These are phyloP conservation scores for Phytophthora niederhauseri DNA, from an alignment of 352 stramenopile genomes.

Conservation along the genomic window DNA sequence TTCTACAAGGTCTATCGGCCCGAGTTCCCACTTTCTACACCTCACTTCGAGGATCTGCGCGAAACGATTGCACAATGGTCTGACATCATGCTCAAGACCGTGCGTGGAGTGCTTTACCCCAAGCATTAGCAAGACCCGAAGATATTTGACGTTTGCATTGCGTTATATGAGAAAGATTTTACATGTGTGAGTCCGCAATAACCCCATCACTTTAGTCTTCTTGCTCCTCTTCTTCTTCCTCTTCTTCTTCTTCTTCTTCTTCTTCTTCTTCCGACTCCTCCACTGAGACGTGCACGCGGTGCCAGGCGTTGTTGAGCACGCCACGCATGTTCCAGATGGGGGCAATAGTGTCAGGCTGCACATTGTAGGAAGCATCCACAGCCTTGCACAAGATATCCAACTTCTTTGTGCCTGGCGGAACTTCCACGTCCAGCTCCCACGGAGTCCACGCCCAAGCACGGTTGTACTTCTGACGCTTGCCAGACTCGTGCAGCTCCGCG, in stretches of 20 bases:
- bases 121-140: background rate
- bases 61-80: conserved; percentile 23
- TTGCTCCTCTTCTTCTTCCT: conserved; percentile 15
- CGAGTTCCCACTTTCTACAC: conserved; percentile 23
- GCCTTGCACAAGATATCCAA: conserved; percentile 94
- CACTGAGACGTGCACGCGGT: conserved; percentile 79
- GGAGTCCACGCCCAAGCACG: conserved; percentile 96
- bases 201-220: background rate
- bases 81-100: conserved; percentile 32
- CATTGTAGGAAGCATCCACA: conserved; percentile 96
- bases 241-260: conserved; percentile 45
- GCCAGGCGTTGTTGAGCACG: conserved; percentile 98
- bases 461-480: conserved; percentile 87
- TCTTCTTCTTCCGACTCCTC: conserved; percentile 54
- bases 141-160: too few relatives aligned
- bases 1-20: conserved; percentile 29
- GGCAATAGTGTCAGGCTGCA: conserved; percentile 95
- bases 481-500: conserved; percentile 88
- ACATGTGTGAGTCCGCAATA: background rate
- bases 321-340: conserved; percentile 98
- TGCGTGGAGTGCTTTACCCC: conserved; percentile 26
- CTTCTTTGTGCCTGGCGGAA: conserved; percentile 79
- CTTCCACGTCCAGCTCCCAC: conserved; percentile 94
- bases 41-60: conserved; percentile 21
- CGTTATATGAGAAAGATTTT: background rate